Evolutionary conservation across 1,284 basidiomycete genomes (phyloP).

Genomic region (Ceratobasidium sp.): DNA sequence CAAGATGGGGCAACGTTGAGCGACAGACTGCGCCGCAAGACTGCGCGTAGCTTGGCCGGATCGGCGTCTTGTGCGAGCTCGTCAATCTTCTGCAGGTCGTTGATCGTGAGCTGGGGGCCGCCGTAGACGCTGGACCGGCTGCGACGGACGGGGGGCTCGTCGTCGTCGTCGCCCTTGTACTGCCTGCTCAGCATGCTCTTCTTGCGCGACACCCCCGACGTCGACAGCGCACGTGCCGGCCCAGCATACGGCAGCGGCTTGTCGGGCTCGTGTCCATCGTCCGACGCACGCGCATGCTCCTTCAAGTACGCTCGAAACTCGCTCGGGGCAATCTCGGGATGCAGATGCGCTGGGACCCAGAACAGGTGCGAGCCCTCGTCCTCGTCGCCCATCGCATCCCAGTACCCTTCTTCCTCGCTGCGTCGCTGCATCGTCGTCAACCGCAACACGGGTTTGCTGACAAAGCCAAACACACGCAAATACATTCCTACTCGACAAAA

Average conservation of each 20-base stretch:
- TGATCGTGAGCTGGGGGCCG: slow-evolving; percentile 82
- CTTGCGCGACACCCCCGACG: slow-evolving; percentile 68
- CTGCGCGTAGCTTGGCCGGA: slow-evolving; percentile 79
- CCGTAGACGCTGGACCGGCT: slow-evolving; percentile 70
- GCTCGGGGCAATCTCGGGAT: slow-evolving; percentile 95
- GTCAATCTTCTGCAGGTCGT: slow-evolving; percentile 91
- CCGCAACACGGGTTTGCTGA: slow-evolving; percentile 9
- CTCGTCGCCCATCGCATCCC: slow-evolving; percentile 51
- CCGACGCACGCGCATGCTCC: slow-evolving; percentile 70
- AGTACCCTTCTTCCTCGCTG: slow-evolving; percentile 21
- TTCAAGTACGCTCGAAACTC: slow-evolving; percentile 96
- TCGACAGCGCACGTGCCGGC: slow-evolving; percentile 50
- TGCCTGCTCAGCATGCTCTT: slow-evolving; percentile 90
- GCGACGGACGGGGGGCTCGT: slow-evolving; percentile 69
- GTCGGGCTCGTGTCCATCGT: slow-evolving; percentile 14
- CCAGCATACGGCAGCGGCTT: slow-evolving; percentile 47
- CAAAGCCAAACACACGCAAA: not conserved
- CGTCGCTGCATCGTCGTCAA: slow-evolving; percentile 11
- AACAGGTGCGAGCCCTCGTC: slow-evolving; percentile 84
- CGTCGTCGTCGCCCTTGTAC: slow-evolving; percentile 74
- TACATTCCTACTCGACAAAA: slow-evolving; percentile 64
- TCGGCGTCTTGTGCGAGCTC: slow-evolving; percentile 91
- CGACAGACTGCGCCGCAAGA: slow-evolving; percentile 87
- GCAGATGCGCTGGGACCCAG: slow-evolving; percentile 96
- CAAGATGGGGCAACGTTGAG: slow-evolving; percentile 84